A percentile compares a stretch with the other conserved stretches of the same genome.
These are phyloP conservation scores for Henckelia pumila DNA, from an alignment of 257 asterid species.

Conservation along the genomic window DNA sequence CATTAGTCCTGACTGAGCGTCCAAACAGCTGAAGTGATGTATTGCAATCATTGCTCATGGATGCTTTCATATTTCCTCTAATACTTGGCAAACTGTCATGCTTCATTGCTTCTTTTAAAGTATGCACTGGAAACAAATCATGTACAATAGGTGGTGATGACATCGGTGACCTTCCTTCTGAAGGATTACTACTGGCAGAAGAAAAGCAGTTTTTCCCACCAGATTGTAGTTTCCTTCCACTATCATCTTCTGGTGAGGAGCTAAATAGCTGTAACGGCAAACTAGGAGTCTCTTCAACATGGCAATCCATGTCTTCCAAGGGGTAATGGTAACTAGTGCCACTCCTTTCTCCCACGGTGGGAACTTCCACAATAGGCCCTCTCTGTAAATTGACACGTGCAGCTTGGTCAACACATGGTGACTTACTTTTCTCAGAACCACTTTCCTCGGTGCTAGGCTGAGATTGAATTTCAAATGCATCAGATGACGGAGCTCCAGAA, in stretches of 20 bases:
- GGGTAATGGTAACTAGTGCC: conserved; percentile 56
- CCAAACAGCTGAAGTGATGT: conserved; percentile 77
- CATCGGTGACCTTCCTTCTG: conserved; percentile 59
- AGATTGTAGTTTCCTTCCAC: conserved; percentile 39
- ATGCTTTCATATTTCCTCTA: conserved; percentile 38
- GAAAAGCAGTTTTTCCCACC: conserved; percentile 50
- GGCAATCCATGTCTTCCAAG: conserved; percentile 48
- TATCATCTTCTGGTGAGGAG: conserved; percentile 59
- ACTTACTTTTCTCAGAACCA: conserved; percentile 69
- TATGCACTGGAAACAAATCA: conserved; percentile 61
- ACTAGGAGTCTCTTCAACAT: conserved; percentile 39
- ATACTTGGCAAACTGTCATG: conserved; percentile 33
- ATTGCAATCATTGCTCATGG: conserved; percentile 37
- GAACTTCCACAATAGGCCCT: conserved; percentile 34
- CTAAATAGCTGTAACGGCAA: conserved; percentile 58
- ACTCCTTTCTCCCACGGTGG: conserved; percentile 49
- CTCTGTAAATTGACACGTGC: conserved; percentile 37
- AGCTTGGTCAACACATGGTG: conserved; percentile 42
- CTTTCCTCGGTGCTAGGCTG: conserved; percentile 59
- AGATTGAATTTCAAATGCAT: conserved; percentile 41
- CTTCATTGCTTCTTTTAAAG: conserved; percentile 43
- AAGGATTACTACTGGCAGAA: conserved; percentile 70
- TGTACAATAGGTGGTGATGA: conserved; percentile 69
- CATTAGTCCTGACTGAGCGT: conserved; percentile 39
- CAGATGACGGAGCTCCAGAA: conserved; percentile 34